Base-by-base conservation (phyloP, 108 stramenopile species). In the Seminavis robusta region DNA sequence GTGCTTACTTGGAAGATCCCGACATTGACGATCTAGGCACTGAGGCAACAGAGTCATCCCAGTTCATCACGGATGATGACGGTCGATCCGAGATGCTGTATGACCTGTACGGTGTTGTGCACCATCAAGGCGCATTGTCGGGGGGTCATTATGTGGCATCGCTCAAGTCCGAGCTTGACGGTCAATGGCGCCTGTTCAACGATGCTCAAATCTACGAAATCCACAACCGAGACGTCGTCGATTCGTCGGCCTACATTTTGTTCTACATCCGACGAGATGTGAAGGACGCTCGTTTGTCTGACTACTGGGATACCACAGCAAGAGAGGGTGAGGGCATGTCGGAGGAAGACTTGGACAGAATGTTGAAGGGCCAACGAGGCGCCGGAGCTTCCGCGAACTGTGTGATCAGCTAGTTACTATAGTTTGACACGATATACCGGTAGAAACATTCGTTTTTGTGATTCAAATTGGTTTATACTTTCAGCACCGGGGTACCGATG, bases 91-190 rank as follows among this genome's bases (percentile, higher is more conserved):
- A 90, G 56, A 83, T 76, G 65, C 54, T 85, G 33, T 93, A 93
- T 33, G 92, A 93, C 67, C 58, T 94, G 45, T 94, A 94, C 49
- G 87, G 84, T n/a, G 89, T 94, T 7, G 83, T 94, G 27, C 93
- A 94, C 67, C 93, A 94, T 47, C 88, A 88, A 72, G 93, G 93
- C 15, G 93, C 88, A 1, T 62, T 94, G 15, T 85, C 87, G 21
- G 80, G 80, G 48, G 93, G 93, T 4, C 93, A 94, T 47, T 94
- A 94, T 64, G 93, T 91, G 49, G 89, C 89, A 11, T 87, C 84
- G 41, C 70, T 90, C 5, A 90, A 87, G 62, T 88, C 88, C 7
- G 89, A 94, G 40, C 39, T 75, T 24, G 93, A 91, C 54, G 83
- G 85, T 23, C 87, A 88, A 57, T 94, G 93, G 93, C 87, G 87